Conservation (phyloP, 1,284 basidiomycete genomes). For the Cutaneotrichosporon cavernicola region DNA sequence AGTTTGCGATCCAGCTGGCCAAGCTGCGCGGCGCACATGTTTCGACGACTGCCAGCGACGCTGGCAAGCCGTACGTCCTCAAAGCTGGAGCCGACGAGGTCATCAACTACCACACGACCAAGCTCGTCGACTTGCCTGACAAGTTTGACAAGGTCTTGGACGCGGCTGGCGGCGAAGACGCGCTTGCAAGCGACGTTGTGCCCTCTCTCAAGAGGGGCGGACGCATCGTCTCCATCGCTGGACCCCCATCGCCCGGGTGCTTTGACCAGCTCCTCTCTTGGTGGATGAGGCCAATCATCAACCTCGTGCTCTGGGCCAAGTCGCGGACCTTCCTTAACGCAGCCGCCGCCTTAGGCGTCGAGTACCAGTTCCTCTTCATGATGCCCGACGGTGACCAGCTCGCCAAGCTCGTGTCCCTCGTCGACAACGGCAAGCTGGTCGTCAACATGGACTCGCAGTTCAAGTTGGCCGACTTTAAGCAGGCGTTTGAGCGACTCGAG, state of each 20-base stretch:
- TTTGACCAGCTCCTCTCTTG: conserved; percentile 17
- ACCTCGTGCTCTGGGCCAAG: background rate
- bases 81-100: conserved; percentile 54
- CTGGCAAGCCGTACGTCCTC: conserved; percentile 53
- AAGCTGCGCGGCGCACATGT: conserved; percentile 54
- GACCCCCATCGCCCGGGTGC: conserved; percentile 15
- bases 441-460: conserved; percentile 21
- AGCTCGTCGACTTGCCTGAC: conserved; percentile 10
- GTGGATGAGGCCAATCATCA: conserved; percentile 12
- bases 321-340: background rate
- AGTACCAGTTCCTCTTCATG: conserved; percentile 29
- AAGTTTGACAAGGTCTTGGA: conserved; percentile 29
- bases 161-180: conserved; percentile 18
- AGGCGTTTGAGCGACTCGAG: conserved; percentile 26
- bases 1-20: conserved; percentile 56
- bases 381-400: conserved; percentile 23
- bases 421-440: conserved; percentile 22
- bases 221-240: conserved; percentile 18
- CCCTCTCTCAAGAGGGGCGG: conserved; percentile 17
- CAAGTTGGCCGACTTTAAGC: conserved; percentile 15
- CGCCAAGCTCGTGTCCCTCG: conserved; percentile 12
- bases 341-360: conserved; percentile 10
- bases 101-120: conserved; percentile 43
- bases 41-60: conserved; percentile 54
- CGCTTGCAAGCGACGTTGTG: conserved; percentile 11